Percentiles rank a stretch among this genome's conserved stretches.
Evolutionary conservation across 179 eudicot species (phyloP).

Genomic region (Beta corolliflora): DNA sequence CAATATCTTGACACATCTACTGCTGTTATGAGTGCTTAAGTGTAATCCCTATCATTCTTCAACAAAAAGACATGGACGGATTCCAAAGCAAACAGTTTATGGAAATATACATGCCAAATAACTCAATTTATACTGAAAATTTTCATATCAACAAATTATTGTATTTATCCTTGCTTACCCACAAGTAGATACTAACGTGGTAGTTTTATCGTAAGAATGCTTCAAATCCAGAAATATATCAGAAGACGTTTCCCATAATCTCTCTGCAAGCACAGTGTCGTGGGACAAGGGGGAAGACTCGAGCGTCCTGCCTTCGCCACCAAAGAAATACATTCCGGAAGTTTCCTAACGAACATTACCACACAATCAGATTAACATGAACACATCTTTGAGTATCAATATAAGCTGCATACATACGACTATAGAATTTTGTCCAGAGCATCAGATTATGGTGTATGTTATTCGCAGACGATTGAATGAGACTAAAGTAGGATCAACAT

Average conservation of each 20-base stretch:
- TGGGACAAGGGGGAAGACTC: conserved; percentile 66
- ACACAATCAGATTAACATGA: conserved; percentile 7
- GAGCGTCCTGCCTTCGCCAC: conserved; percentile 68
- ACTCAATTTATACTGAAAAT: background rate
- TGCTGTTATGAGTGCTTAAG: background rate
- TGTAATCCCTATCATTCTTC: background rate
- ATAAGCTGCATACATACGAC: background rate
- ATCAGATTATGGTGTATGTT: background rate
- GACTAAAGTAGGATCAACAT: background rate
- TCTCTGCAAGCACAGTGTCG: conserved; percentile 46
- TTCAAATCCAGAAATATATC: conserved; percentile 49
- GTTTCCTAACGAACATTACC: conserved; percentile 48
- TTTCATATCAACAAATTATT: background rate
- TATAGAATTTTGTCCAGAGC: background rate
- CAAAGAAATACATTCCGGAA: conserved; percentile 82
- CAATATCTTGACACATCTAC: background rate
- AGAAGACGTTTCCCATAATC: conserved; percentile 68
- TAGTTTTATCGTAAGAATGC: conserved; percentile 23
- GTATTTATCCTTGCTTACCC: background rate
- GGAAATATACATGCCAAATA: background rate
- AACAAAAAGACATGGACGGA: background rate
- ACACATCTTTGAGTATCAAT: background rate
- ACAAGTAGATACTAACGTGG: conserved; percentile 7
- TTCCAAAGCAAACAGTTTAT: background rate
- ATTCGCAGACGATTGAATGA: background rate